A percentile compares a stretch with the other conserved stretches of the same genome.
phyloP scores from a whole-genome alignment of 495 filamentous ascomycete genomes.

The Trichoderma asperelloides region DNA sequence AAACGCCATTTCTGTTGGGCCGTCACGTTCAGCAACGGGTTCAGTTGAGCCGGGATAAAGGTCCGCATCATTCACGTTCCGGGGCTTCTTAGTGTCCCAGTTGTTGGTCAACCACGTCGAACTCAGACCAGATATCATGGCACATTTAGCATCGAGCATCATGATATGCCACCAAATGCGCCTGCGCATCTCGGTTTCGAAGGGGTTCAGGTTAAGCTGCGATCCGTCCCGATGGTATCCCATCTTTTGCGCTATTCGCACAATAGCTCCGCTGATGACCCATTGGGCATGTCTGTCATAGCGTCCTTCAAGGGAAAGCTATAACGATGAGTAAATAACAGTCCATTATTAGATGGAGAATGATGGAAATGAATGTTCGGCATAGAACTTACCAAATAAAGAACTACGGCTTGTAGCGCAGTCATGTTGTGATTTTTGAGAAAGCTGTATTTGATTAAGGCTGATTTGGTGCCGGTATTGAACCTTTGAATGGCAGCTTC shows the following conservation, averaged over 20 bases:
- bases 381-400: constrained; percentile 39
- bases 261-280: constrained; percentile 46
- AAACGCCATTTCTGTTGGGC: constrained; percentile 62
- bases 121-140: constrained; percentile 55
- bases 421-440: constrained; percentile 43
- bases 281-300: constrained; percentile 43
- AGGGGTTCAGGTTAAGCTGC: constrained; percentile 52
- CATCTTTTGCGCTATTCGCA: constrained; percentile 65
- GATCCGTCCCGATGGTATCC: constrained; percentile 64
- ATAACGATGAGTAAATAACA: constrained; percentile 14
- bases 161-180: constrained; percentile 69
- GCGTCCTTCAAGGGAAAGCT: constrained; percentile 41
- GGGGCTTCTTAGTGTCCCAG: constrained; percentile 42
- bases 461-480: constrained; percentile 35
- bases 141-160: constrained; percentile 49
- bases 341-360: not conserved
- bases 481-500: constrained; percentile 31
- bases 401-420: constrained; percentile 43
- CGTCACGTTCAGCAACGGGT: constrained; percentile 40
- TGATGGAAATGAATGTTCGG: not conserved
- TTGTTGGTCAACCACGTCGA: constrained; percentile 40
- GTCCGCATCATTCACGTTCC: constrained; percentile 51
- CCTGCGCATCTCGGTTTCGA: constrained; percentile 60
- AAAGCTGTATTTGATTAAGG: constrained; percentile 40
- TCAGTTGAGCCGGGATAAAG: constrained; percentile 49